These are phyloP conservation scores for Backusella circina DNA, from an alignment of 192 early-diverging fungal genomes.

Conservation along the genomic window DNA sequence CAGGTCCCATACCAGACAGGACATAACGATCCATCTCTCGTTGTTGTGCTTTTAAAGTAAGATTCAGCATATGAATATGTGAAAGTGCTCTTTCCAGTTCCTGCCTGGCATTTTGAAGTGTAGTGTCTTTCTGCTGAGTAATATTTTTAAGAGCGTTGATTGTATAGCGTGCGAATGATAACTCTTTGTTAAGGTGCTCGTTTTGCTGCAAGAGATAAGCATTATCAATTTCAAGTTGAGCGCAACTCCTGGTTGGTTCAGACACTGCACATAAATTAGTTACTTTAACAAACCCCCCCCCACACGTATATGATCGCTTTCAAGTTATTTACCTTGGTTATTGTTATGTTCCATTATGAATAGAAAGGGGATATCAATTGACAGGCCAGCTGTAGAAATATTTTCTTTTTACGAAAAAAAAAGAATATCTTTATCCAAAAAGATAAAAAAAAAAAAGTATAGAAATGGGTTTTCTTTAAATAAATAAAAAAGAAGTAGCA, in stretches of 20 bases:
- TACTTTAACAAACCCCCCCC: not conserved
- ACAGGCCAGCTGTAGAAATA: conserved; percentile 3
- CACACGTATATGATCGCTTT: not conserved
- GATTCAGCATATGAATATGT: conserved; percentile 28
- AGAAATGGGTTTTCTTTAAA: not conserved
- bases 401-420: not conserved
- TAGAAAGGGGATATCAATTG: not conserved
- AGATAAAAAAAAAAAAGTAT: not conserved
- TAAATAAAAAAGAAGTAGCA: not conserved
- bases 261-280: not conserved
- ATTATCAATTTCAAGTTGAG: conserved; percentile 32
- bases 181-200: conserved; percentile 19
- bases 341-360: not conserved
- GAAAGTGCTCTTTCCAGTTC: conserved; percentile 33
- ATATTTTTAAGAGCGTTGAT: conserved; percentile 30
- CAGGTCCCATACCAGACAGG: not conserved
- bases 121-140: conserved; percentile 23
- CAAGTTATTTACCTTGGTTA: not conserved
- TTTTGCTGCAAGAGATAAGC: conserved; percentile 31
- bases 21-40: not conserved
- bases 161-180: conserved; percentile 31
- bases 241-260: conserved; percentile 1
- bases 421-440: not conserved
- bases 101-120: conserved; percentile 27
- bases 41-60: conserved; percentile 14